phyloP scores from a whole-genome alignment of 306 rosid genomes.

The Trifolium repens region DNA sequence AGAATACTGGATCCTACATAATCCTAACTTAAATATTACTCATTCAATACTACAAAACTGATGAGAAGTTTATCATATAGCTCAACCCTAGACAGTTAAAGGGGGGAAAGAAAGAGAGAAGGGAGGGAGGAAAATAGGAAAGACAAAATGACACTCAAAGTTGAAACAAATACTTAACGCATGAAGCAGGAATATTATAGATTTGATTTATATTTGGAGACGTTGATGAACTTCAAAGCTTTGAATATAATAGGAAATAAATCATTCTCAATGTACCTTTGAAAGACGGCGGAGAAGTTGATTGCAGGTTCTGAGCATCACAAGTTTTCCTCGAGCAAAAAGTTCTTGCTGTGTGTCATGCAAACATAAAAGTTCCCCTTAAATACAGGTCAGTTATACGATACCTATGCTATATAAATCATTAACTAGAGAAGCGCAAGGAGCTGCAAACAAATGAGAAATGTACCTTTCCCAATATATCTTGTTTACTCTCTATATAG shows the following conservation, averaged over 20 bases:
- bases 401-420: constrained; percentile 20
- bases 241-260: constrained; percentile 3
- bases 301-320: constrained; percentile 97
- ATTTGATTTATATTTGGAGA: background rate
- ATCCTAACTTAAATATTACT: constrained; percentile 19
- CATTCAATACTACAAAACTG: constrained; percentile 2
- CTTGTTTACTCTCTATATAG: constrained; percentile 94
- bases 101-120: constrained; percentile 1
- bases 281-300: constrained; percentile 98
- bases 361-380: constrained; percentile 39
- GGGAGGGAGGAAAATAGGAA: background rate
- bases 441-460: constrained; percentile 24
- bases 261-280: constrained; percentile 59
- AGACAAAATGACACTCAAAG: background rate
- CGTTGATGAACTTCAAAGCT: background rate
- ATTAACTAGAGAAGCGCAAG: constrained; percentile 25
- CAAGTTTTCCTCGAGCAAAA: constrained; percentile 97
- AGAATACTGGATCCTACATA: background rate
- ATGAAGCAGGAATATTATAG: background rate
- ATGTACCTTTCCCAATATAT: constrained; percentile 88
- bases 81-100: background rate
- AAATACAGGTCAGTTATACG: constrained; percentile 15
- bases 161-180: constrained; percentile 13
- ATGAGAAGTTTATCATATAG: background rate
- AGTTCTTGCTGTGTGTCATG: constrained; percentile 79